Percentiles rank a stretch among this genome's conserved stretches.
phyloP scores from a whole-genome alignment of 2,329 filamentous ascomycete genomes.

The Gaeumannomyces sp. region DNA sequence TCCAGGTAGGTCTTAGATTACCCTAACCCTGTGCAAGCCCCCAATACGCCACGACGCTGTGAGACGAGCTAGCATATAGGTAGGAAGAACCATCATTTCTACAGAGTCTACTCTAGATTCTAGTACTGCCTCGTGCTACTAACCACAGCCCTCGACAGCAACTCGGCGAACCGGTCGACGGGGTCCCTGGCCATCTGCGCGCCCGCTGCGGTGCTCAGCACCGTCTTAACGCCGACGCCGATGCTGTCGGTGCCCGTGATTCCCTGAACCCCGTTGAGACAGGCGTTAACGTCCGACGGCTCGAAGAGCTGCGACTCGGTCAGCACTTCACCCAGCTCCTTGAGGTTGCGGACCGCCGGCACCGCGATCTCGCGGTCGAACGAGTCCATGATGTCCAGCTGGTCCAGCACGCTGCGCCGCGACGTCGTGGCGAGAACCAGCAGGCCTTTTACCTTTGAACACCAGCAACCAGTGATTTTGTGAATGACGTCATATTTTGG shows the following conservation, averaged over 20 bases:
- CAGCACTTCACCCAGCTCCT: constrained; percentile 53
- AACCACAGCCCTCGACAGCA: constrained; percentile 26
- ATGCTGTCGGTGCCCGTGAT: constrained; percentile 61
- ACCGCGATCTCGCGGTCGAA: constrained; percentile 84
- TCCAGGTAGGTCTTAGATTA: not conserved
- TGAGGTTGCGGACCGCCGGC: constrained; percentile 54
- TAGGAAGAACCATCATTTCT: not conserved
- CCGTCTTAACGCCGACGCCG: constrained; percentile 72
- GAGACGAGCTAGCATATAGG: no score
- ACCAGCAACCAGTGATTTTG: no score
- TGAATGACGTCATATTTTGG: no score
- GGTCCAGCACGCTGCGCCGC: constrained; percentile 68
- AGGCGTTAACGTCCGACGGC: constrained; percentile 51
- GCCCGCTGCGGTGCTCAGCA: constrained; percentile 40
- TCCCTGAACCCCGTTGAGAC: constrained; percentile 59
- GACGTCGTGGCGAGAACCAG: constrained; percentile 82
- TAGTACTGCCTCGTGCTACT: constrained; percentile 14
- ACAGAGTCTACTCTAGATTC: not conserved
- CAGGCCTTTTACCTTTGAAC: no score
- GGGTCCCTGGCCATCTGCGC: constrained; percentile 24
- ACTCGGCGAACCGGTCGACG: constrained; percentile 33
- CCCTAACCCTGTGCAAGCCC: not conserved
- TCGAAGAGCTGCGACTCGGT: constrained; percentile 60
- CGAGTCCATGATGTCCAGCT: constrained; percentile 71
- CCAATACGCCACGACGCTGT: no score